A percentile compares a stretch with the other conserved stretches of the same genome.
Conservation (phyloP, 371 early-diverging fungal genomes). For the Mucor circinelloides region DNA sequence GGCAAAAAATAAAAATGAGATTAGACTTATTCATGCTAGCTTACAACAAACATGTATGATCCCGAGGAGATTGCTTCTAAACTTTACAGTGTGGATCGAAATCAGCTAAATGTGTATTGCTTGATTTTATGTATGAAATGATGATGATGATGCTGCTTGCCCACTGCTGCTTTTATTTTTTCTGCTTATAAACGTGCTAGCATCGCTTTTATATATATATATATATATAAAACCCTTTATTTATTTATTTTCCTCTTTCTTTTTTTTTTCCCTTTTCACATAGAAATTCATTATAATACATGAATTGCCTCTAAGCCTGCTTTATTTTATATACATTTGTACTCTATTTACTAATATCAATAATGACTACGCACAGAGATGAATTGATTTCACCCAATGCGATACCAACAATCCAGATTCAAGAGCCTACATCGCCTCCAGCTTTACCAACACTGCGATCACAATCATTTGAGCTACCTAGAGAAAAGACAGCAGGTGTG, state of each 20-base stretch:
- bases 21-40: neutral
- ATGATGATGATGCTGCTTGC: neutral
- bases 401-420: conserved; percentile 2
- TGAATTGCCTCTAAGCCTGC: neutral
- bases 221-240: neutral
- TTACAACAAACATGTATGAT: neutral
- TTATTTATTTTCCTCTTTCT: neutral
- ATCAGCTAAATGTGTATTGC: neutral
- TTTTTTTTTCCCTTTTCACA: neutral
- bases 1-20: neutral
- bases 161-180: neutral
- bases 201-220: too few species aligned
- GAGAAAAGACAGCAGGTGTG: conserved; percentile 6
- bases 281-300: neutral
- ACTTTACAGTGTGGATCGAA: neutral
- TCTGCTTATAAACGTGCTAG: neutral
- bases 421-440: neutral
- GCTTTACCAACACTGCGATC: conserved; percentile 5
- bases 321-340: neutral
- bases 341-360: neutral
- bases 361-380: neutral
- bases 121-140: neutral
- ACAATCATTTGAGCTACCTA: conserved; percentile 13
- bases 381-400: neutral
- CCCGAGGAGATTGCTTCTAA: conserved; percentile 3